phyloP scores from a whole-genome alignment of 768 basidiomycete species.

The Mycena galericulata region DNA sequence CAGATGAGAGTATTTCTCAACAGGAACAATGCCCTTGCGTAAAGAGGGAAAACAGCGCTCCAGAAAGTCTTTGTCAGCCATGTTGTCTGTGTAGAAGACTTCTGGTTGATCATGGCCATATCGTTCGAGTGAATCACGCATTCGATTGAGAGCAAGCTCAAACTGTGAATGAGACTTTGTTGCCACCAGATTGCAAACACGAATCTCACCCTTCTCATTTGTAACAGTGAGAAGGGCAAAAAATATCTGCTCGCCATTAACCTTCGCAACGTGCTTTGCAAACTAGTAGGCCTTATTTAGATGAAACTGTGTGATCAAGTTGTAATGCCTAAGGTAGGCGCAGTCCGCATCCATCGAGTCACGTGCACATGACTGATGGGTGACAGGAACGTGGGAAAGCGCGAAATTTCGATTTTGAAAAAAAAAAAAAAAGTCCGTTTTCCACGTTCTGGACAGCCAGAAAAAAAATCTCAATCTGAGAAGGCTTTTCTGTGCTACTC shows the following conservation, averaged over 20 bases:
- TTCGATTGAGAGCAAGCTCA: conserved; percentile 37
- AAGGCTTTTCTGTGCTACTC: too few relatives aligned
- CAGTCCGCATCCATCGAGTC: too few relatives aligned
- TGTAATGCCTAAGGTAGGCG: too few relatives aligned
- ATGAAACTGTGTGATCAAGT: too few relatives aligned
- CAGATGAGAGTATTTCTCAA: conserved; percentile 41
- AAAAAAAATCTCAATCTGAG: too few relatives aligned
- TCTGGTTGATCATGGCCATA: conserved; percentile 24
- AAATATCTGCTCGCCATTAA: conserved; percentile 42
- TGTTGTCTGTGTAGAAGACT: conserved; percentile 34
- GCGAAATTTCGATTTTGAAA: too few relatives aligned
- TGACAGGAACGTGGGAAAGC: too few relatives aligned
- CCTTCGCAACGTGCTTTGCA: conserved; percentile 40
- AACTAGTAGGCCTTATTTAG: too few relatives aligned
- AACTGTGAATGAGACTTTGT: conserved; percentile 49
- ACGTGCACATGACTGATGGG: too few relatives aligned
- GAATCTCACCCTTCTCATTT: conserved; percentile 44
- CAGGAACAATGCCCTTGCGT: conserved; percentile 34
- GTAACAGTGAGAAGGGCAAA: conserved; percentile 39
- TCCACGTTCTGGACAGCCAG: too few relatives aligned
- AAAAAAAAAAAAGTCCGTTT: too few relatives aligned
- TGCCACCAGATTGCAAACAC: conserved; percentile 38
- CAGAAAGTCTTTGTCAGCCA: conserved; percentile 35
- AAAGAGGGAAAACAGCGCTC: conserved; percentile 38
- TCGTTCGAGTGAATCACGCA: conserved; percentile 39